phyloP scores from a whole-genome alignment of 805 yeast species.

The Candida berthetii region DNA sequence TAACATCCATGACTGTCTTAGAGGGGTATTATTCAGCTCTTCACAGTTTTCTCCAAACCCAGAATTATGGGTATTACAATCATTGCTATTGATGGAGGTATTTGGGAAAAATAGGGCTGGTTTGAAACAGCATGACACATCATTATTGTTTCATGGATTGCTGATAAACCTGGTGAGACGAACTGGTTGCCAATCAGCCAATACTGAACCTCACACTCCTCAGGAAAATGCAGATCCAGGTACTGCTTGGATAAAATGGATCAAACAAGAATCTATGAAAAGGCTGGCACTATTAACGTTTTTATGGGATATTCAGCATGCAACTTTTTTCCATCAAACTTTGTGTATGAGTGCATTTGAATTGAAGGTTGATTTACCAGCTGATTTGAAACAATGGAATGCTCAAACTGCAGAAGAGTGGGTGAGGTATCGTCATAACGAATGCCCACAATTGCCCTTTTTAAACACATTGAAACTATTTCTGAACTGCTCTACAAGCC shows the following conservation, averaged over 20 bases:
- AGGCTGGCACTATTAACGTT: neutral
- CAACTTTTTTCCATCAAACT: neutral
- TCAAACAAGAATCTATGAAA: neutral
- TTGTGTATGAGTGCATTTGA: neutral
- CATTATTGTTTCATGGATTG: neutral
- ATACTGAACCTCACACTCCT: neutral
- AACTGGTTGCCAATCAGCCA: neutral
- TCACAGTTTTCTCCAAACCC: neutral
- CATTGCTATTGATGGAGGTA: neutral
- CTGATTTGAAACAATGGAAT: conserved; percentile 1
- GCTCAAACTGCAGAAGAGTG: neutral
- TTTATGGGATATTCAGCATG: conserved; percentile 1
- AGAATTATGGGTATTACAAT: conserved; percentile 1
- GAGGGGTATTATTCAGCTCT: neutral
- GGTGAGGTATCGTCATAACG: neutral
- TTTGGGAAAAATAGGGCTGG: conserved; percentile 2
- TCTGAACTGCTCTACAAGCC: neutral
- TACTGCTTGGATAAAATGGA: neutral
- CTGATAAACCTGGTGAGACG: conserved; percentile 1
- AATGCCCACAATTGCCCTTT: neutral
- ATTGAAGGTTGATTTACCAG: conserved; percentile 1
- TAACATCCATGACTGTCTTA: neutral
- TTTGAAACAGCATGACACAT: neutral
- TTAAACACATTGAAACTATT: neutral
- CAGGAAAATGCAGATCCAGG: neutral